A percentile compares a stretch with the other conserved stretches of the same genome.
These are phyloP conservation scores for Echinochloa phyllopogon DNA, from an alignment of 176 grass and related monocot genomes.

Conservation along the genomic window DNA sequence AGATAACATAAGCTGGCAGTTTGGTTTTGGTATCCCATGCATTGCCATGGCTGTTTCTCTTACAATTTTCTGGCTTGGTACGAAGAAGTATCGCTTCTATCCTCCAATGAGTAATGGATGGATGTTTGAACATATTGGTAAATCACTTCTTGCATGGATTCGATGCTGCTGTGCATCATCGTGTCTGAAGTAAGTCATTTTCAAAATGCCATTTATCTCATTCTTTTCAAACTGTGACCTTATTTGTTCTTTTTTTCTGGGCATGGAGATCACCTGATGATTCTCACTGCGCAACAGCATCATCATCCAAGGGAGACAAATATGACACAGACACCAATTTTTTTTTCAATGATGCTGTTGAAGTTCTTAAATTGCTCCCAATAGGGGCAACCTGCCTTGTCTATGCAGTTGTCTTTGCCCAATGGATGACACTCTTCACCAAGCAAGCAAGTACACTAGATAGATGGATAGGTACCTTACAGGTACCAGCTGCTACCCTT, in stretches of 20 bases:
- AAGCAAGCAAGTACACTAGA: conserved; percentile 79
- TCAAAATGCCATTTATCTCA: neutral
- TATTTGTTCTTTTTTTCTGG: conserved; percentile 20
- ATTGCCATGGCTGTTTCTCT: conserved; percentile 53
- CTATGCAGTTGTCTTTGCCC: conserved; percentile 58
- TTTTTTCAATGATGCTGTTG: conserved; percentile 31
- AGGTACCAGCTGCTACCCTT: conserved; percentile 63
- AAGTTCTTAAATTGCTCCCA: conserved; percentile 51
- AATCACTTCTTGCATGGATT: conserved; percentile 21
- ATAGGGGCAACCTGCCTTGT: conserved; percentile 65
- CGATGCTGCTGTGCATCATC: conserved; percentile 10
- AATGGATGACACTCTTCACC: conserved; percentile 69
- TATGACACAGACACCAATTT: conserved; percentile 33
- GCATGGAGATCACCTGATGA: conserved; percentile 39
- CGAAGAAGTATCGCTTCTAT: conserved; percentile 48
- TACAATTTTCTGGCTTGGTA: conserved; percentile 54
- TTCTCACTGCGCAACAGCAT: neutral
- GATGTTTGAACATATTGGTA: conserved; percentile 29
- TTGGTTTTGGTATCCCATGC: conserved; percentile 62
- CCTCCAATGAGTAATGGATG: conserved; percentile 4
- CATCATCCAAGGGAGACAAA: conserved; percentile 31
- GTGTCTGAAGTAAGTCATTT: conserved; percentile 8
- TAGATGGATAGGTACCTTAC: conserved; percentile 48
- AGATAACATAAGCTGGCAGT: conserved; percentile 52
- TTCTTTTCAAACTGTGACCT: neutral